Evolutionary conservation across 2,329 filamentous ascomycete species (phyloP).

Genomic region (Iodosphaeria phyllophila): DNA sequence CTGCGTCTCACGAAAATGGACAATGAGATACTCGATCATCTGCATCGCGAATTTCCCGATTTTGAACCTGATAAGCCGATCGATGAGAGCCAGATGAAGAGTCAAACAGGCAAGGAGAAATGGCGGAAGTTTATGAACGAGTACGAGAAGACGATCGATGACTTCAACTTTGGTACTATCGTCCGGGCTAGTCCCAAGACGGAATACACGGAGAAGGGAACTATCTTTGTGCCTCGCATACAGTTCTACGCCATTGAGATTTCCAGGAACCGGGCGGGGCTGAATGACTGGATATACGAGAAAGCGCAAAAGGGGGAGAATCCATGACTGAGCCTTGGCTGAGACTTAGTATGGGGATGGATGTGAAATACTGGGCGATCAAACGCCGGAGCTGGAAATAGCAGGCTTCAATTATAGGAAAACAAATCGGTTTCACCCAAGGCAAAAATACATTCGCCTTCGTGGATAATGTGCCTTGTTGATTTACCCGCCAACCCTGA

Average conservation of each 20-base stretch:
- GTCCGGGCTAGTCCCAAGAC: constrained; percentile 57
- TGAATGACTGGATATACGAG: constrained; percentile 97
- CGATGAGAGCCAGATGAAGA: constrained; percentile 93
- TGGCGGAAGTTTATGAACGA: constrained; percentile 90
- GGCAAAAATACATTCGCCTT: too few relatives aligned
- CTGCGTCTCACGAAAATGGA: constrained; percentile 86
- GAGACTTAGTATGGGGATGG: not conserved
- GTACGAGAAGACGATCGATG: constrained; percentile 89
- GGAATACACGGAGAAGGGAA: constrained; percentile 77
- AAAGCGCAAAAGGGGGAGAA: constrained; percentile 46
- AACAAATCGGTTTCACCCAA: too few relatives aligned
- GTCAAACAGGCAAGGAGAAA: constrained; percentile 78
- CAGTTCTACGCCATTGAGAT: constrained; percentile 71
- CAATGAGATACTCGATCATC: constrained; percentile 83
- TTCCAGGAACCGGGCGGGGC: constrained; percentile 62
- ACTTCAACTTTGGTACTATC: constrained; percentile 97
- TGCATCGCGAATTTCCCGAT: constrained; percentile 76
- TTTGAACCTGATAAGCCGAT: constrained; percentile 70
- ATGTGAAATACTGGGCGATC: too few relatives aligned
- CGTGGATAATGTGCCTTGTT: too few relatives aligned
- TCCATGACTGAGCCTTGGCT: constrained; percentile 9
- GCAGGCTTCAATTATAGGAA: too few relatives aligned
- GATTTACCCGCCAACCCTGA: too few relatives aligned
- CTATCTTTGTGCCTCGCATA: constrained; percentile 63
- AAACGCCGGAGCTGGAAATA: too few relatives aligned